Conservation (phyloP, 768 basidiomycete genomes). For the Mycena galopus region DNA sequence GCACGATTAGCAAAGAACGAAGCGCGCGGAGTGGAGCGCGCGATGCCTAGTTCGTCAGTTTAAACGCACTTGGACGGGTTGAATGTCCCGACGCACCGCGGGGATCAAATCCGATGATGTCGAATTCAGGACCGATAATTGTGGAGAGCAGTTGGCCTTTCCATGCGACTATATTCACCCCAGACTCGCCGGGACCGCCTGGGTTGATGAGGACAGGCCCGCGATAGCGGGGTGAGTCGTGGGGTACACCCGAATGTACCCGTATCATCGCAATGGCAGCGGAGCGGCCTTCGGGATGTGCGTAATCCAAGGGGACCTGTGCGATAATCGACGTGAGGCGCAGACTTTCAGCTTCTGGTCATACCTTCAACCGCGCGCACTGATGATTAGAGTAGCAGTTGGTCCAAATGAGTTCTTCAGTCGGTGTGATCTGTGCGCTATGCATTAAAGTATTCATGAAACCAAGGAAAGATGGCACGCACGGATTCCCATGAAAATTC, state of each 20-base stretch:
- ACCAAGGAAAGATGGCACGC: neutral
- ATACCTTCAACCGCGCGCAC: constrained; percentile 29
- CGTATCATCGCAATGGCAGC: constrained; percentile 37
- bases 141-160: constrained; percentile 2
- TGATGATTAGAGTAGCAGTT: constrained; percentile 17
- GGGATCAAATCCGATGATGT: constrained; percentile 41
- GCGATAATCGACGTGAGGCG: neutral
- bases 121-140: constrained; percentile 38
- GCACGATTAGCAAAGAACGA: constrained; percentile 28
- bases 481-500: constrained; percentile 22
- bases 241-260: constrained; percentile 26
- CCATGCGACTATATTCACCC: constrained; percentile 18
- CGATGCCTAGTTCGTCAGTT: neutral
- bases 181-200: constrained; percentile 38
- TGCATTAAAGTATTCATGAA: neutral
- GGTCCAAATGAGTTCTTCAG: constrained; percentile 20
- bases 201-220: constrained; percentile 40
- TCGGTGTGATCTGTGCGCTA: constrained; percentile 9
- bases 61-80: neutral
- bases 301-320: constrained; percentile 37
- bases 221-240: constrained; percentile 28
- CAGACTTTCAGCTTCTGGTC: neutral
- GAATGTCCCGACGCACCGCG: constrained; percentile 30
- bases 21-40: constrained; percentile 24
- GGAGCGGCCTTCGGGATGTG: constrained; percentile 19